Evolutionary conservation across 176 grass and related monocot species (phyloP).

Genomic region (Cymbopogon citratus): DNA sequence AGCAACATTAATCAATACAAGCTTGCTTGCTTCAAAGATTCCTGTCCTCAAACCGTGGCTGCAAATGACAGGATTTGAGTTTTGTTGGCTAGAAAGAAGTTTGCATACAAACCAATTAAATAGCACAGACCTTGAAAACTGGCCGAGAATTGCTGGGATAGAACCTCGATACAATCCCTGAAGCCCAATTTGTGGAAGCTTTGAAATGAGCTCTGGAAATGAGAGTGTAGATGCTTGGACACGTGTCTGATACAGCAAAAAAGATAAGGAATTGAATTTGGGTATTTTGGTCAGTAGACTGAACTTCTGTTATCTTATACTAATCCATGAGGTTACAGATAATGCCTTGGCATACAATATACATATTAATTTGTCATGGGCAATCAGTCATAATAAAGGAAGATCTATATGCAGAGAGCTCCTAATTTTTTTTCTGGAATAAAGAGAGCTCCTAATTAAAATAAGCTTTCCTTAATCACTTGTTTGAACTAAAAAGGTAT

Average conservation of each 20-base stretch:
- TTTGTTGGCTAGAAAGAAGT: neutral
- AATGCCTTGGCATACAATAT: constrained; percentile 3
- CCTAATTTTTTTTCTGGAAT: too few species aligned
- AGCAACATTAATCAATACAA: constrained; percentile 78
- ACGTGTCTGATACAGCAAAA: constrained; percentile 53
- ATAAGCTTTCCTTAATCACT: neutral
- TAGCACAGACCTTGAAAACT: constrained; percentile 73
- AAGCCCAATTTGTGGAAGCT: constrained; percentile 86
- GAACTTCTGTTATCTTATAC: neutral
- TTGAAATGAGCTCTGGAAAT: constrained; percentile 85
- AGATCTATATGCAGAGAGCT: neutral
- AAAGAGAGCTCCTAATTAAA: neutral
- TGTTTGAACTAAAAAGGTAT: constrained; percentile 8
- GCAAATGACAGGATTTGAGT: constrained; percentile 36
- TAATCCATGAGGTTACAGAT: neutral
- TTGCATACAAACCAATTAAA: constrained; percentile 19
- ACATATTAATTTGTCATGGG: neutral
- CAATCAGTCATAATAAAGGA: neutral
- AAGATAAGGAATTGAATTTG: constrained; percentile 17
- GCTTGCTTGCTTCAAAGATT: constrained; percentile 95
- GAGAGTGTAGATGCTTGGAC: constrained; percentile 96
- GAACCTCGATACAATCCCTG: constrained; percentile 92
- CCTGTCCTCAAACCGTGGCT: constrained; percentile 98
- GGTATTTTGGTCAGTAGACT: neutral
- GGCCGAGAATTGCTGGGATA: constrained; percentile 94